Base-by-base conservation (phyloP, 78 protist genomes). In the Dictyostelium intermedium region DNA sequence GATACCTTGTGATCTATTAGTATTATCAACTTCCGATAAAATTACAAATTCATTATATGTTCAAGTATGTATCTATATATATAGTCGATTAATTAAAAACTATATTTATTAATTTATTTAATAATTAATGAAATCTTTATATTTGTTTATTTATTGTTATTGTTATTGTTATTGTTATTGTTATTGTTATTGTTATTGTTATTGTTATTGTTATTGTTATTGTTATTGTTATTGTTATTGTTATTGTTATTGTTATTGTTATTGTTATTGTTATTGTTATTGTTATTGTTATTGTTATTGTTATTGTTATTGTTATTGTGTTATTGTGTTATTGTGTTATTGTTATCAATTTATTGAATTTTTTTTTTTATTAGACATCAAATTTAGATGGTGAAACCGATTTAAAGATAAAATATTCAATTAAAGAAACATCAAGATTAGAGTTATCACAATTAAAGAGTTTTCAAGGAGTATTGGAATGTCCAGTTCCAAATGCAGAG, bases 381-480 rank as follows among this genome's bases (percentile, higher is more conserved):
- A 96, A 97, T 50, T 32, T 98, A 16, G 99, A 98, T 61, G 99
- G 99, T 8, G 99, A 98, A 81, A 95, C 98, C 6, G 98, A 98
- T 72, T 63, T 97, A 25, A 98, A 98, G 73, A 80, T 93, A 23
- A 81, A 95, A 66, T 39, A 27, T 41, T 81, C 93, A n/a, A 69
- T 73, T 7, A 7, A 30, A 14, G 83, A 32, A 23, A 96, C 97
- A 25, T 10, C 80, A 5, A 34, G 27, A 18, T 32, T 39, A 9
- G 50, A 43, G 3, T 61, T 84, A 18, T 13, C n/a, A 41, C 32
- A 43, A 43, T 34, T 86, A 27, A 23, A n/a, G 1, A 39, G 37
- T 20, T 66, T 95, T 39, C 25, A 81, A 23, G 97, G 93, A 18
- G 60, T 66, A 9, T 27, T 96, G 13, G 95, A 84, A 14, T 97